Evolutionary conservation across 1,284 basidiomycete species (phyloP), one percentile per base, ranked within the genome.

Genomic region (Heterobasidion occidentale): DNA sequence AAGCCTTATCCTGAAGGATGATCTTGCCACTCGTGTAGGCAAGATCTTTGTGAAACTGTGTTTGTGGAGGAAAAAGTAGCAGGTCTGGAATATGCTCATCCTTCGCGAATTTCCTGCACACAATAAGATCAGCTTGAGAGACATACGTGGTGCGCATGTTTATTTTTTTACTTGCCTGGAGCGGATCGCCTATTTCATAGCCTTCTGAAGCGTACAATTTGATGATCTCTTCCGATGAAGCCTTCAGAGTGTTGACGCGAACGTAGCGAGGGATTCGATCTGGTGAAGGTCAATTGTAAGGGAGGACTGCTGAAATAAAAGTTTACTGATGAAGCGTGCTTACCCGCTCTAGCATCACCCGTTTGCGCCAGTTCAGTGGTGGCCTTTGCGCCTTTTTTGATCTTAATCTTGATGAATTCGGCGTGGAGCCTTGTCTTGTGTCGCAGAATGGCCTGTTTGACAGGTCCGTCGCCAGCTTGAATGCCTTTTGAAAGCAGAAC

Each of bases 1-100:
- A 94, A 12, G 97, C 96, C 69, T 98, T 96, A 71, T 99, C 97
- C 70, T 99, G 97, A 9, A 98, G 75, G 57, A 99, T 94, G 36
- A 99, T 73, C 63, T 84, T 86, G 36, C 91, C 92, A n/a, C 78
- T 71, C 58, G 74, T 74, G 70, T 92, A 95, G 3, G 84, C 71
- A 1, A 71, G 66, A 64, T 86, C 82, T 35, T 80, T 75, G 36
- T 81, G 82, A 61, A 90, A 86, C 51, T 78, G 80, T 14, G 71
- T 73, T 57, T 73, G 74, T 4, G 88, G 81, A 56, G 88, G 79
- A 66, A 98, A 95, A 27, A 85, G 77, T 35, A 97, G 75, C 33
- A 98, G 81, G 63, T 90, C 77, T 1, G 86, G 80, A 14, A 98
- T 83, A 65, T 97, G 94, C 34, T 76, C 73, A 68, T 97, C 94